Evolutionary conservation across 176 grass and related monocot species (phyloP).

Genomic region (Carex parvula): DNA sequence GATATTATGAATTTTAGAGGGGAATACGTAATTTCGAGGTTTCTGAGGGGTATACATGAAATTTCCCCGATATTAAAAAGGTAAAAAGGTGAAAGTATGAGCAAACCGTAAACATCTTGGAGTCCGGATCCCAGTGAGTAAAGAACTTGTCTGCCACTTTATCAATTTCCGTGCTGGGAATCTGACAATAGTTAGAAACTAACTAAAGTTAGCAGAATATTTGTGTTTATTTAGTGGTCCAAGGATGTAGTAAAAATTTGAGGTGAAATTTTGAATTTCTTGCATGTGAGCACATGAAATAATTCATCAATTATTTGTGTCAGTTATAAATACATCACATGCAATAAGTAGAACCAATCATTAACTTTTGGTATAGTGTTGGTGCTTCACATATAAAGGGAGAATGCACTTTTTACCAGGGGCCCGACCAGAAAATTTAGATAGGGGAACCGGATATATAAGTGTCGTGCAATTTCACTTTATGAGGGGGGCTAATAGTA

Average conservation of each 20-base stretch:
- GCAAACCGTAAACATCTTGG: conserved; percentile 77
- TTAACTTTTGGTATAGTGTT: neutral
- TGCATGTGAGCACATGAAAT: conserved; percentile 9
- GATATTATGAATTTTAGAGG: too few relatives aligned
- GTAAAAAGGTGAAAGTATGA: neutral
- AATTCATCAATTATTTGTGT: neutral
- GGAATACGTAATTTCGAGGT: too few relatives aligned
- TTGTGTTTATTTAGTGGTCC: neutral
- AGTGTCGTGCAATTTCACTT: too few relatives aligned
- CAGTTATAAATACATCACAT: conserved; percentile 15
- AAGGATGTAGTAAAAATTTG: neutral
- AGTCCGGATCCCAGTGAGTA: conserved; percentile 95
- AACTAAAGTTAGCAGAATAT: neutral
- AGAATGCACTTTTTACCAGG: neutral
- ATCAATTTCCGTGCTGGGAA: conserved; percentile 93
- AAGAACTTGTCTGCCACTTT: conserved; percentile 87
- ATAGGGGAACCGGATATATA: too few relatives aligned
- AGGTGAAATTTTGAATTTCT: neutral
- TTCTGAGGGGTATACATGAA: too few relatives aligned
- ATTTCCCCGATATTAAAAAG: neutral
- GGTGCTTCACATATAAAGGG: neutral
- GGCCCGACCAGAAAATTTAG: too few relatives aligned
- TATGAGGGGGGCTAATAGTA: too few relatives aligned
- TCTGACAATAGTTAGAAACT: conserved; percentile 30
- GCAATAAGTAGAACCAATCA: neutral